Conservation (phyloP, 225 moss, liverwort and hornwort species). For the Polytrichum commune region DNA sequence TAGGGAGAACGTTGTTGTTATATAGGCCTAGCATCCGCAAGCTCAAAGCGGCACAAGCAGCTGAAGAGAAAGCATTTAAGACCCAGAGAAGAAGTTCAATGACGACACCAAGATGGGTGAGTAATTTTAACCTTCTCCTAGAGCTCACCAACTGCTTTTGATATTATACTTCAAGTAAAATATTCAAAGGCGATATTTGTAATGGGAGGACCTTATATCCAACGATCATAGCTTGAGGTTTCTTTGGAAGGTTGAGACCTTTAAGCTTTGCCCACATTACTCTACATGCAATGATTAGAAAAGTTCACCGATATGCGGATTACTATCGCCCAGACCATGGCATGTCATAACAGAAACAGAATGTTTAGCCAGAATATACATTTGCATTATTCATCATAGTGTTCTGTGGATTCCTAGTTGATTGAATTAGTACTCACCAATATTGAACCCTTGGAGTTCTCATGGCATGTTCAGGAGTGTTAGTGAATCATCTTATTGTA, state of each 20-base stretch:
- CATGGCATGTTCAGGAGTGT: too few species aligned
- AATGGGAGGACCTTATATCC: neutral
- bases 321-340: neutral
- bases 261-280: neutral
- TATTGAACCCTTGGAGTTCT: neutral
- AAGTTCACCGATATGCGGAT: neutral
- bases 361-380: neutral
- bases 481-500: neutral
- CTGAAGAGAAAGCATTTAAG: conserved; percentile 42
- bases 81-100: conserved; percentile 18
- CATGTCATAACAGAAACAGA: neutral
- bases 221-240: neutral
- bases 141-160: neutral
- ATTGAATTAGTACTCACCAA: neutral
- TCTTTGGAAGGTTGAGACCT: neutral
- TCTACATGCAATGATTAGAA: neutral
- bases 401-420: neutral
- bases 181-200: neutral
- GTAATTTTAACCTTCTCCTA: too few species aligned
- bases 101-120: conserved; percentile 30
- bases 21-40: conserved; percentile 84
- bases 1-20: conserved; percentile 75
- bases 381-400: neutral
- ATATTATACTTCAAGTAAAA: neutral
- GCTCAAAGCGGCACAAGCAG: conserved; percentile 46